A percentile compares a stretch with the other conserved stretches of the same genome.
Conservation (phyloP, 768 basidiomycete species). For the Russula sp. region DNA sequence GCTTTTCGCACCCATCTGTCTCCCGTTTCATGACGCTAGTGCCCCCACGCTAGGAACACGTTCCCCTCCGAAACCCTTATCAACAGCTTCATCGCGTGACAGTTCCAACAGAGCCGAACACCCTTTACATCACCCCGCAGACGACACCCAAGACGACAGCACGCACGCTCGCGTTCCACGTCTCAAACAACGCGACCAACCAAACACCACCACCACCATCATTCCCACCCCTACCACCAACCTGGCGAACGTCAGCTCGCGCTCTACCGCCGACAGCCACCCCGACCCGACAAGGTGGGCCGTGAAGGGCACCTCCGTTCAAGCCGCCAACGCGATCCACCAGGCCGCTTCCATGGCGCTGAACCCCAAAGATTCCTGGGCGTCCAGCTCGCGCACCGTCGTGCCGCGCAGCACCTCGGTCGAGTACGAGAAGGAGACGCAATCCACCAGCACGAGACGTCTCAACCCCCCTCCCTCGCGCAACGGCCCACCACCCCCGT, state of each 20-base stretch:
- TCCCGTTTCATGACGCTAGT: constrained; percentile 29
- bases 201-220: constrained; percentile 10
- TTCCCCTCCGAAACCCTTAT: constrained; percentile 50
- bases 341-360: constrained; percentile 48
- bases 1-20: constrained; percentile 21
- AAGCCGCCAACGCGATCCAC: constrained; percentile 74
- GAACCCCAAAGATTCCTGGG: constrained; percentile 61
- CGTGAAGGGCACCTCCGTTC: constrained; percentile 80
- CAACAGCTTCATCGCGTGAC: constrained; percentile 32
- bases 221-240: neutral
- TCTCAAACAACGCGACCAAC: constrained; percentile 39
- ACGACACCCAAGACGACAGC: constrained; percentile 29
- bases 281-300: constrained; percentile 60
- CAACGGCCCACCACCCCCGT: constrained; percentile 30
- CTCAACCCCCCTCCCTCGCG: constrained; percentile 54
- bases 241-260: constrained; percentile 25
- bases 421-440: constrained; percentile 66
- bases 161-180: constrained; percentile 42
- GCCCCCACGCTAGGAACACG: constrained; percentile 48
- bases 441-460: constrained; percentile 46
- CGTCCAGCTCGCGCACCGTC: constrained; percentile 40
- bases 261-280: constrained; percentile 32
- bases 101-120: constrained; percentile 30
- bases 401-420: constrained; percentile 72
- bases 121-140: constrained; percentile 35